Percentiles rank a stretch among this genome's conserved stretches.
Conservation (phyloP, 148 eudicot genomes). For the Amaranthus palmeri region DNA sequence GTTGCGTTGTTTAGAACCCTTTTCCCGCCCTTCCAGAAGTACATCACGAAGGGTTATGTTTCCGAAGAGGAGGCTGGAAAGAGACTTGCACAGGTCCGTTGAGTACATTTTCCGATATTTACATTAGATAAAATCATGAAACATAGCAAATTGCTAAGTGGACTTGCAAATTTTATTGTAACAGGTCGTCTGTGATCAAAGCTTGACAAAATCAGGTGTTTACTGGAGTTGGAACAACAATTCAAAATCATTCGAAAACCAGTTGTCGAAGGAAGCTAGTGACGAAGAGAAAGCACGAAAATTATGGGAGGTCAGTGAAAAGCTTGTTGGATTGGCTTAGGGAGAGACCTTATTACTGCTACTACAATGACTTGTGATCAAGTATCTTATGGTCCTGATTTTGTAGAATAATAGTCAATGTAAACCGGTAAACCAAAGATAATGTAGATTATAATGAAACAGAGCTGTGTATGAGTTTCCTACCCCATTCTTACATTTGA, state of each 20-base stretch:
- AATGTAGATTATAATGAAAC: background rate
- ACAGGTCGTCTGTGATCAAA: conserved; percentile 81
- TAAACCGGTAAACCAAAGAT: conserved; percentile 4
- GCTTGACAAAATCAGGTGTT: conserved; percentile 81
- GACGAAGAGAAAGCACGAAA: conserved; percentile 72
- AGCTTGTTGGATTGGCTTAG: conserved; percentile 79
- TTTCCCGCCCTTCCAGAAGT: conserved; percentile 91
- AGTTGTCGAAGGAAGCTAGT: conserved; percentile 84
- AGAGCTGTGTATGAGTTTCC: background rate
- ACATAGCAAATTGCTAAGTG: background rate
- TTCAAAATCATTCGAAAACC: conserved; percentile 76
- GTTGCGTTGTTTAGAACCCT: conserved; percentile 68
- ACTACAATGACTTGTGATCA: background rate
- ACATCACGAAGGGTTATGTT: conserved; percentile 84
- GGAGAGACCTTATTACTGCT: background rate
- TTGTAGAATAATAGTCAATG: conserved; percentile 12
- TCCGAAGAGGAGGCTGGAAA: conserved; percentile 88
- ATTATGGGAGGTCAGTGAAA: conserved; percentile 87
- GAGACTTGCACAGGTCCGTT: conserved; percentile 79
- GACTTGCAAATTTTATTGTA: background rate
- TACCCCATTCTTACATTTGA: too few relatives aligned
- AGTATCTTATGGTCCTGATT: background rate
- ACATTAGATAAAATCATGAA: background rate
- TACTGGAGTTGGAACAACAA: conserved; percentile 94
- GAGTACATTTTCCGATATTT: too few relatives aligned